Base-by-base conservation (phyloP, 768 basidiomycete genomes). In the Tulasnella sp. region DNA sequence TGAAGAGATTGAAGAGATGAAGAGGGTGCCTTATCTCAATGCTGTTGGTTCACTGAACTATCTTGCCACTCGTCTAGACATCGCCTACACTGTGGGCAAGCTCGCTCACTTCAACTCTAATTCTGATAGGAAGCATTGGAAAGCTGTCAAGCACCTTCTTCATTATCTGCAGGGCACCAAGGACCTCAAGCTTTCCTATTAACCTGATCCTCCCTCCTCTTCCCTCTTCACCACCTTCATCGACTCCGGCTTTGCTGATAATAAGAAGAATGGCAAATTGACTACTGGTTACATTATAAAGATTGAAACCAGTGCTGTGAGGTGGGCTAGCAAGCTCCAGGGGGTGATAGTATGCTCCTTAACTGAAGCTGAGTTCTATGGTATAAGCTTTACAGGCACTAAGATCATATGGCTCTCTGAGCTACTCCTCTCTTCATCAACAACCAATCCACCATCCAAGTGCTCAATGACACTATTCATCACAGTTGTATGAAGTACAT, bases 261-360 rank as follows among this genome's bases (percentile, higher is more conserved):
- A 43, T 17, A n/a, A 6, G 6, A 6, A 19, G 7, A 6, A 43
- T 25, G 17, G 41, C 41, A 43, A 25, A 43, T 25, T 43, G 6
- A 19, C 17, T 43, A 25, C 9, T n/a, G 6, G 41, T 19, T 11
- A 39, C 36, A 39, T 11, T 17, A 9, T 39, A 39, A 39, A 9
- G 17, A n/a, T 11, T 11, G 36, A 39, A 39, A n/a, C 17, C 36
- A 39, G 17, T 17, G n/a, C 36, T 11, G 17, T 39, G 17, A n/a
- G 11, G 9, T 11, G 11, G 9, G 9, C 36, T 39, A 39, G 36
- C 36, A 39, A 39, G 36, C 36, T 39, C 9, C 77, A 77, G 64
- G 14, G 62, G 0, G 62, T 69, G 37, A 70, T 74, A 17, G 66
- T 73, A 0, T 61, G 69, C 4, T 69, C 67, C 14, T 65, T 64